phyloP scores from a whole-genome alignment of 192 early-diverging fungal genomes.

The Coemansia sp. region DNA sequence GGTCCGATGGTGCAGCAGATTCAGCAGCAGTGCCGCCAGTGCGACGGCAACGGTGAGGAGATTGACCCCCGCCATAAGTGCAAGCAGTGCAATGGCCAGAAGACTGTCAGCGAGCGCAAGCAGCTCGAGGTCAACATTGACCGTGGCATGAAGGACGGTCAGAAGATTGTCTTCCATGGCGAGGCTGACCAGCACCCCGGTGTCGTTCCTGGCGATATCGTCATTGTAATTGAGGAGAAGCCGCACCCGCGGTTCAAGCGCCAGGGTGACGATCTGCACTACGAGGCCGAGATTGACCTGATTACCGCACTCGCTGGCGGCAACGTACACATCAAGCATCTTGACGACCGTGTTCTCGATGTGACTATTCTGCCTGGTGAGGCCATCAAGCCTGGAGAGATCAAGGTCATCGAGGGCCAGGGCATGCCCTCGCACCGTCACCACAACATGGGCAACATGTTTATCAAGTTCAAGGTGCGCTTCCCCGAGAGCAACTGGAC shows the following conservation, averaged over 20 bases:
- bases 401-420: constrained; percentile 84
- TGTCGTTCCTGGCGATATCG: constrained; percentile 94
- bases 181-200: constrained; percentile 97
- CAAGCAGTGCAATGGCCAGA: constrained; percentile 86
- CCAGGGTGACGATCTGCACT: constrained; percentile 87
- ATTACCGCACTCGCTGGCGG: constrained; percentile 95
- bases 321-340: constrained; percentile 83
- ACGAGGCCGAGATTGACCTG: constrained; percentile 91
- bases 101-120: constrained; percentile 86
- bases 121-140: constrained; percentile 98
- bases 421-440: constrained; percentile 95
- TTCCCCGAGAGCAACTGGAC: constrained; percentile 91
- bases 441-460: constrained; percentile 88
- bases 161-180: constrained; percentile 91
- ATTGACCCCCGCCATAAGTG: constrained; percentile 91
- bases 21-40: constrained; percentile 92
- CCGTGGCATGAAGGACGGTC: constrained; percentile 95
- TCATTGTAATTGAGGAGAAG: constrained; percentile 96
- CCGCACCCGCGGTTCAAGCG: constrained; percentile 91
- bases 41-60: constrained; percentile 87
- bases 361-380: constrained; percentile 94
- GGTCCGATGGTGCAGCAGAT: constrained; percentile 99
- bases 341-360: constrained; percentile 87
- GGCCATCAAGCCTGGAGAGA: constrained; percentile 87
- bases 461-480: constrained; percentile 86